Evolutionary conservation across 2,329 filamentous ascomycete genomes (phyloP), one percentile per base, ranked within the genome.

Genomic region (Ophiostoma sp.): DNA sequence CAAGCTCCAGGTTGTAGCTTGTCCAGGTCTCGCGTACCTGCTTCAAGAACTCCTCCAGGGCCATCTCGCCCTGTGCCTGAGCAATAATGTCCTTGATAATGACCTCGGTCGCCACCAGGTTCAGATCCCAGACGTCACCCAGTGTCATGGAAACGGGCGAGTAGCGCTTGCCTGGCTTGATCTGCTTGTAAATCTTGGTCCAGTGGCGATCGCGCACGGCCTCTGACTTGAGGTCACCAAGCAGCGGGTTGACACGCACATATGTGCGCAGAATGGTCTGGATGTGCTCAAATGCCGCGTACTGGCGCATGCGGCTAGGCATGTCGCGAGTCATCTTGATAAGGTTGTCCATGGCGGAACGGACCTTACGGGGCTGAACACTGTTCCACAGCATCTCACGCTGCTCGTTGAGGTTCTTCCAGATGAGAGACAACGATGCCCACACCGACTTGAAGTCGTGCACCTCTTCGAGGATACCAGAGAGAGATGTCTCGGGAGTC

Each of bases 321-420:
- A 99, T 98, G 71, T 98, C 94, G 80, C 97, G 98, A 47, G 93
- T 98, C 85, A 96, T 96, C 82, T 97, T 97, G 77, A 98, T 92
- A 67, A 98, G 85, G 64, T 90, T 89, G 75, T 99, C 94, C 66
- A 99, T 89, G 71, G 92, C 91, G 73, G 91, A 87, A 49, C 95
- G 88, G 69, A 99, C 87, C 80, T 98, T 99, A 72, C 95, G 87
- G 8, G 96, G 94, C 76, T 98, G 93, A 1, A 99, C 91, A 75
- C 92, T 97, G 68, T 90, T 96, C 96, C 96, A 99, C 1, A 96
- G 84, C 66, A 88, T 90, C 74, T 99, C 96, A 42, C 92, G 88
- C 16, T 97, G 89, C 75, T 98, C 94, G 75, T 97, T 95, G 70
- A 99, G 82, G 75, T 91, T 97, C 76, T 92, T 91, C 95, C 95